These are phyloP conservation scores for Stephania cephalantha DNA, from an alignment of 164 flowering plant genomes.

Conservation along the genomic window DNA sequence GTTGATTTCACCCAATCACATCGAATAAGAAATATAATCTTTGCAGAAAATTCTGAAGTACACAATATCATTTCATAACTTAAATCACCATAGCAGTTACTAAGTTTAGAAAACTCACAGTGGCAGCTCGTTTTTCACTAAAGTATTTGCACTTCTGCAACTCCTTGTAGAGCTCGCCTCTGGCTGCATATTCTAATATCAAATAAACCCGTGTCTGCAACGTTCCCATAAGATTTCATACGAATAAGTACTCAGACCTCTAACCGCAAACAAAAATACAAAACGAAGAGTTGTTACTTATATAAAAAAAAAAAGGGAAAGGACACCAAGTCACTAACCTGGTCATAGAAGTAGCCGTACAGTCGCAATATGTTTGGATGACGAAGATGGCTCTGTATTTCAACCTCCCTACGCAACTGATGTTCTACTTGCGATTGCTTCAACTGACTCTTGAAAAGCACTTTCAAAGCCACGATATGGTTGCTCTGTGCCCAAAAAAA, in stretches of 20 bases:
- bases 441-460: constrained; percentile 89
- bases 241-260: not conserved
- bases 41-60: not conserved
- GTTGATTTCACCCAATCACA: constrained; percentile 15
- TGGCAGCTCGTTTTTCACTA: constrained; percentile 92
- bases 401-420: constrained; percentile 93
- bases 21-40: not conserved
- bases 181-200: constrained; percentile 92
- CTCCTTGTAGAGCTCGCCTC: constrained; percentile 93
- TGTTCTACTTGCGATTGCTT: constrained; percentile 96
- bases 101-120: constrained; percentile 45
- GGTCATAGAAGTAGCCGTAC: constrained; percentile 94
- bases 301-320: not conserved
- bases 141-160: constrained; percentile 90
- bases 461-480: constrained; percentile 89
- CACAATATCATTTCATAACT: too few species aligned
- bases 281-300: not conserved
- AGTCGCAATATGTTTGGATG: constrained; percentile 85
- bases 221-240: not conserved
- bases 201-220: constrained; percentile 88
- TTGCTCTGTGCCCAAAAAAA: constrained; percentile 54
- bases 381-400: constrained; percentile 90
- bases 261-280: not conserved
- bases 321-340: constrained; percentile 32
- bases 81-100: not conserved